phyloP scores from a whole-genome alignment of 2,329 filamentous ascomycete species.

The Stagonosporopsis chrysanthemi region DNA sequence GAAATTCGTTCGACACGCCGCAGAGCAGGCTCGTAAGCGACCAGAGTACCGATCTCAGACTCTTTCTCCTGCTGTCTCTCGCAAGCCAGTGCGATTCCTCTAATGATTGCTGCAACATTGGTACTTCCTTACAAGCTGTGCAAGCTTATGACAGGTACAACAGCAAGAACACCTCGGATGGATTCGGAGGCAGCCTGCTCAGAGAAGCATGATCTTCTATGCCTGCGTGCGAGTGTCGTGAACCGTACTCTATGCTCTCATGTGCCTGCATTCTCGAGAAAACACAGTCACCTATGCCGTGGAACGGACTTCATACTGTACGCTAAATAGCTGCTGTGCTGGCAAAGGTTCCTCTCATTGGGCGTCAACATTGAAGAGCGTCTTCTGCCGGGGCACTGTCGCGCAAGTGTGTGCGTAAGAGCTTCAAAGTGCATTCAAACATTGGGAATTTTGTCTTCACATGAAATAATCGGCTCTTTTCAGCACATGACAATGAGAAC shows the following conservation, averaged over 20 bases:
- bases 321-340: neutral
- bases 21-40: slow-evolving; percentile 6
- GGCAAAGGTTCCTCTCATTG: neutral
- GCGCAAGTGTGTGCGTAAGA: neutral
- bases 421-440: neutral
- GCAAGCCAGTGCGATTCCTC: neutral
- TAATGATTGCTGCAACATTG: neutral
- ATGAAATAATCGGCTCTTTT: neutral
- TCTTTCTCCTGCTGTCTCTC: neutral
- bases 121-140: neutral
- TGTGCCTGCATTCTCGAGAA: neutral
- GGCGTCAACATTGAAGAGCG: neutral
- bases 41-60: neutral
- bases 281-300: neutral
- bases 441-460: neutral
- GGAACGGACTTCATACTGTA: neutral
- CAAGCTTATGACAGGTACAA: too few relatives aligned
- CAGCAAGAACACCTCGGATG: neutral
- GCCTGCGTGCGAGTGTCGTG: neutral
- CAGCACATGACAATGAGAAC: slow-evolving; percentile 1
- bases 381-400: neutral
- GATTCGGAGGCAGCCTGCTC: neutral
- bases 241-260: neutral
- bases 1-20: neutral
- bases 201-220: neutral